These are phyloP conservation scores for Dipodascus geniculatus DNA, from an alignment of 805 yeast species.

Conservation along the genomic window DNA sequence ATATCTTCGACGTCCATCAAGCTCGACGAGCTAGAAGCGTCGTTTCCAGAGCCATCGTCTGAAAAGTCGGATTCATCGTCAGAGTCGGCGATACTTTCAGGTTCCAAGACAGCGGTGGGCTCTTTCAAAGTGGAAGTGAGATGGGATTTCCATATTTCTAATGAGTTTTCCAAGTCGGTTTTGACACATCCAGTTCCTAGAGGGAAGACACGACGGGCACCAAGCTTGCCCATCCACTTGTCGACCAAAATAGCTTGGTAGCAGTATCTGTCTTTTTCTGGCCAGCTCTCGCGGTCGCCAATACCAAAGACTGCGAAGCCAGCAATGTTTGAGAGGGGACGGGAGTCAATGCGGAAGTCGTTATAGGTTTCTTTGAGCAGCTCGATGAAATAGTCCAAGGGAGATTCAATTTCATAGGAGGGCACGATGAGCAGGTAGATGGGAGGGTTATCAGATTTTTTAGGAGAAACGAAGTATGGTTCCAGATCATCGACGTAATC, in stretches of 20 bases:
- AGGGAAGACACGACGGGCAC: conserved; percentile 79
- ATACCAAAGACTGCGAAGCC: conserved; percentile 83
- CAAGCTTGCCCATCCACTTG: conserved; percentile 63
- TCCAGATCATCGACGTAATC: conserved; percentile 82
- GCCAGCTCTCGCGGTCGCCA: conserved; percentile 85
- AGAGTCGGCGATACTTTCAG: conserved; percentile 43
- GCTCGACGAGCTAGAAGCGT: neutral
- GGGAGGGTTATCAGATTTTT: conserved; percentile 27
- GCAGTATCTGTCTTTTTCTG: conserved; percentile 54
- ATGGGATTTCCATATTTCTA: conserved; percentile 53
- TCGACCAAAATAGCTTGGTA: conserved; percentile 74
- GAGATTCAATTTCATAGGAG: conserved; percentile 86
- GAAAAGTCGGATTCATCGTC: conserved; percentile 34
- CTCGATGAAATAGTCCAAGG: conserved; percentile 77
- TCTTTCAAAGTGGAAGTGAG: conserved; percentile 54
- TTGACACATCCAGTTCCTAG: conserved; percentile 77
- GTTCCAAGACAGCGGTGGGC: conserved; percentile 46
- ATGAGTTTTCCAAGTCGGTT: conserved; percentile 37
- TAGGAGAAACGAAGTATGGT: conserved; percentile 63
- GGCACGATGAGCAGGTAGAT: conserved; percentile 71
- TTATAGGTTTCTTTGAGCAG: conserved; percentile 67
- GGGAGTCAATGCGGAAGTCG: conserved; percentile 78
- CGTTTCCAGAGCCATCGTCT: conserved; percentile 29
- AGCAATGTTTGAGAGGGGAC: conserved; percentile 53
- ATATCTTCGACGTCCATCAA: conserved; percentile 82